Evolutionary conservation across 2,329 filamentous ascomycete species (phyloP).

Genomic region (Colletotrichum aenigma): DNA sequence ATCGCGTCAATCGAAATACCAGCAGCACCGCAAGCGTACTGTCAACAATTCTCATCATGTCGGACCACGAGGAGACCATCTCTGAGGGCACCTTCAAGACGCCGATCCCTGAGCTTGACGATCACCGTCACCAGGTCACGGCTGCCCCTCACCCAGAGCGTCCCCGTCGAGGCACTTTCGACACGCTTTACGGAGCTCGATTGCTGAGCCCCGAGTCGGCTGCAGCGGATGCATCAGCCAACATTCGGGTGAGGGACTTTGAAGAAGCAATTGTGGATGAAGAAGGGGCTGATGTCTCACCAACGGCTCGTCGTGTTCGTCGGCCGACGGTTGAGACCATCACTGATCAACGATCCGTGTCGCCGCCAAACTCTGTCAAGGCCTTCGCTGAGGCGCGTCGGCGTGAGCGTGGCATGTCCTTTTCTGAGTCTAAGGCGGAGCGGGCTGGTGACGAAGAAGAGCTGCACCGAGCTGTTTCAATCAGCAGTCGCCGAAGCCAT

Average conservation of each 20-base stretch:
- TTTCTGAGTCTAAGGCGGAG: constrained; percentile 49
- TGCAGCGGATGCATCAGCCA: constrained; percentile 29
- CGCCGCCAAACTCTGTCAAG: constrained; percentile 96
- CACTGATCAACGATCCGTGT: constrained; percentile 70
- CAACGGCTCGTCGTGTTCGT: constrained; percentile 48
- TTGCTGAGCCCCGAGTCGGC: constrained; percentile 42
- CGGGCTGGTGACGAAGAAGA: constrained; percentile 50
- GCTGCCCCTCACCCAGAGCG: constrained; percentile 65
- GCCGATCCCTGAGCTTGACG: constrained; percentile 82
- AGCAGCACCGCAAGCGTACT: neutral
- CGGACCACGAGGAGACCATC: constrained; percentile 65
- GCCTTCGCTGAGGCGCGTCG: constrained; percentile 92
- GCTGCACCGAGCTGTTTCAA: constrained; percentile 74
- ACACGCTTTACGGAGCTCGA: constrained; percentile 66
- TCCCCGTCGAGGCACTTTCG: constrained; percentile 73
- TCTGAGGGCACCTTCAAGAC: constrained; percentile 71
- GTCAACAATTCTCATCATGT: constrained; percentile 62
- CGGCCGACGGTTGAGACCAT: constrained; percentile 62
- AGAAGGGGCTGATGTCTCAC: constrained; percentile 56
- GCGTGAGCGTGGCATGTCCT: constrained; percentile 74
- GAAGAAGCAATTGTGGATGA: constrained; percentile 87
- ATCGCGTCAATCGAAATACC: neutral
- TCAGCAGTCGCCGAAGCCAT: constrained; percentile 66
- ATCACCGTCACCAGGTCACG: constrained; percentile 75
- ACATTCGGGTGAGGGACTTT: constrained; percentile 73